These are phyloP conservation scores for Phoma sp. DNA, from an alignment of 2,329 filamentous ascomycete species.

Conservation along the genomic window DNA sequence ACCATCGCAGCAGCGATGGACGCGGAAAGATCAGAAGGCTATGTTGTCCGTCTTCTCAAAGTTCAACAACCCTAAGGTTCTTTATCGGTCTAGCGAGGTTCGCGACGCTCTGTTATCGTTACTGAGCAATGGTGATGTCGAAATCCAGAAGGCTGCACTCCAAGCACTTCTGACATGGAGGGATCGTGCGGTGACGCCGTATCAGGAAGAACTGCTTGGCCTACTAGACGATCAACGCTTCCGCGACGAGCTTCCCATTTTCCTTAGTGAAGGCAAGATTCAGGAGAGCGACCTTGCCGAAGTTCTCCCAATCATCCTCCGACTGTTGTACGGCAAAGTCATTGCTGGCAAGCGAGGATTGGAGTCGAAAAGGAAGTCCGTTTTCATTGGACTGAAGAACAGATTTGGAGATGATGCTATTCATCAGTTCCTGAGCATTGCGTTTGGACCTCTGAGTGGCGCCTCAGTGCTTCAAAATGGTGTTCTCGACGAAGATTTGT, in stretches of 20 bases:
- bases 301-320: constrained; percentile 85
- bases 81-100: constrained; percentile 80
- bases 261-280: constrained; percentile 75
- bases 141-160: constrained; percentile 84
- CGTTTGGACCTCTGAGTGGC: constrained; percentile 73
- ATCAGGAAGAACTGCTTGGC: constrained; percentile 85
- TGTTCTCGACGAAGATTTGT: constrained; percentile 55
- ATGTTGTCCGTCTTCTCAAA: constrained; percentile 82
- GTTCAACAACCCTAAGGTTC: constrained; percentile 84
- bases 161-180: constrained; percentile 93
- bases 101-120: constrained; percentile 77
- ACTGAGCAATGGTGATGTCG: constrained; percentile 85
- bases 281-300: constrained; percentile 74
- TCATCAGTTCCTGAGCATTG: constrained; percentile 81
- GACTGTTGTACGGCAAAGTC: constrained; percentile 87
- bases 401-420: constrained; percentile 78
- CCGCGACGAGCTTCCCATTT: constrained; percentile 89
- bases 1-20: constrained; percentile 60
- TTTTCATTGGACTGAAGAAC: constrained; percentile 76
- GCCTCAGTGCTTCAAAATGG: constrained; percentile 65
- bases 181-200: constrained; percentile 73
- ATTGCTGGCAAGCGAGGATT: constrained; percentile 85
- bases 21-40: constrained; percentile 80
- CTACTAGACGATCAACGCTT: constrained; percentile 90
- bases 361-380: constrained; percentile 75